Conservation (phyloP, 1,139 yeast genomes). For the Geotrichum fermentans region DNA sequence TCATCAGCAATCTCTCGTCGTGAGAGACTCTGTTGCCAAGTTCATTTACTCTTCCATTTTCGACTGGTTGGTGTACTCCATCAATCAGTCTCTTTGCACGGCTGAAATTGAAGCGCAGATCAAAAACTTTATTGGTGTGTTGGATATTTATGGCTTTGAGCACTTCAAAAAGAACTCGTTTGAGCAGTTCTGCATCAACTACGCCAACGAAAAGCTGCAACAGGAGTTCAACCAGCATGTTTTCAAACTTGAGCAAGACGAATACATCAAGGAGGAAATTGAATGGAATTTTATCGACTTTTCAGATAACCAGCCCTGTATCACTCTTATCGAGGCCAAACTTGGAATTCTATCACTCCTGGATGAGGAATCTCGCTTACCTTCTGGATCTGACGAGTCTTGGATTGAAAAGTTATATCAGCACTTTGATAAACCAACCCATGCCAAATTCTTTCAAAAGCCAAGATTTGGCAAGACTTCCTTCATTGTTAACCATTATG, state of each 20-base stretch:
- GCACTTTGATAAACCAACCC: conserved; percentile 73
- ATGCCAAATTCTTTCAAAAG: conserved; percentile 76
- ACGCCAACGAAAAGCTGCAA: conserved; percentile 94
- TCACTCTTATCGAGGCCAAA: conserved; percentile 83
- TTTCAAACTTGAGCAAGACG: conserved; percentile 94
- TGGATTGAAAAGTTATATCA: conserved; percentile 90
- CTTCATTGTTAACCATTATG: conserved; percentile 88
- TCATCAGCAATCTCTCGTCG: conserved; percentile 81
- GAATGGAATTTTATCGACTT: conserved; percentile 97
- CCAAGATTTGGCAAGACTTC: conserved; percentile 93
- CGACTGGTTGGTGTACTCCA: conserved; percentile 88
- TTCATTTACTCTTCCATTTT: conserved; percentile 87
- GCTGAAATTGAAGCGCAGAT: conserved; percentile 53
- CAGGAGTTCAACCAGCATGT: conserved; percentile 98
- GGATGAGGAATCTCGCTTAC: conserved; percentile 93
- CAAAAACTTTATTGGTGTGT: conserved; percentile 83
- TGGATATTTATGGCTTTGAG: conserved; percentile 96
- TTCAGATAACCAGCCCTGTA: conserved; percentile 96
- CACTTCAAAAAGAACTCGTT: conserved; percentile 91
- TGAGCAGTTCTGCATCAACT: conserved; percentile 96
- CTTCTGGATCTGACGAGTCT: conserved; percentile 88
- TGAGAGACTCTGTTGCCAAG: conserved; percentile 94
- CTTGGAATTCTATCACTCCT: conserved; percentile 81
- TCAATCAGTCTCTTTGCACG: conserved; percentile 76
- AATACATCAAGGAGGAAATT: conserved; percentile 83